Base-by-base conservation (phyloP, 345 rosid species). In the Microthlaspi erraticum region DNA sequence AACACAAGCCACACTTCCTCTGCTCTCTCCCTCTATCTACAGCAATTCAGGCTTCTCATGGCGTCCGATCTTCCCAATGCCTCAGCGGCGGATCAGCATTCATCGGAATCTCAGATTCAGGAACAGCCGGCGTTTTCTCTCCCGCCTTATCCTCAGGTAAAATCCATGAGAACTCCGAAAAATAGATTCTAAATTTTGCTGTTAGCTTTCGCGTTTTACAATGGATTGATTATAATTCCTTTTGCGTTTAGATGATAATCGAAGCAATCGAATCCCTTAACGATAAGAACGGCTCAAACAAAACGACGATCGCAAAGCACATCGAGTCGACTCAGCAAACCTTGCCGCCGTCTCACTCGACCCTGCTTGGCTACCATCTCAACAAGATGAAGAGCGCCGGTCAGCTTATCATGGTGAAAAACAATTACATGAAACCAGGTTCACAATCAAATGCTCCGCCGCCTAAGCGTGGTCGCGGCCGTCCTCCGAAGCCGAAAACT, bases 381-480 rank as follows among this genome's bases (percentile, higher is more conserved):
- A 73, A 76, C 83, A 77, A 73, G 77, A 80, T 92, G 90, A 87
- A 87, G 70, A 80, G 80, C 16, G 53, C 45, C 31, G 94, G 96
- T 2, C 78, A 89, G 75, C 83, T 89, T n/a, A 68, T 78, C 19
- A 17, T 89, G 75, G 80, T 81, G 0, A 92, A 89, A 73, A 86
- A 88, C 79, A 89, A 83, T 75, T 89, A 86, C 81, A 77, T 83
- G 88, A 86, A 82, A 62, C 92, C 89, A 0, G 88, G 83, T 75
- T 88, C 92, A n/a, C n/a, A n/a, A n/a, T n/a, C n/a, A 0, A 65
- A 81, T 73, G 88, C 94, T 12, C 92, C 94, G 0, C 90, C 94
- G 0, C 90, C 94, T 0, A 89, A 81, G 79, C 78, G 98, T 7
- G 96, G 96, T 45, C 92, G 96, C 1, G 92, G 98, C 43, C 89